Evolutionary conservation across 352 stramenopile genomes (phyloP).

Genomic region (Phytophthora cactorum): DNA sequence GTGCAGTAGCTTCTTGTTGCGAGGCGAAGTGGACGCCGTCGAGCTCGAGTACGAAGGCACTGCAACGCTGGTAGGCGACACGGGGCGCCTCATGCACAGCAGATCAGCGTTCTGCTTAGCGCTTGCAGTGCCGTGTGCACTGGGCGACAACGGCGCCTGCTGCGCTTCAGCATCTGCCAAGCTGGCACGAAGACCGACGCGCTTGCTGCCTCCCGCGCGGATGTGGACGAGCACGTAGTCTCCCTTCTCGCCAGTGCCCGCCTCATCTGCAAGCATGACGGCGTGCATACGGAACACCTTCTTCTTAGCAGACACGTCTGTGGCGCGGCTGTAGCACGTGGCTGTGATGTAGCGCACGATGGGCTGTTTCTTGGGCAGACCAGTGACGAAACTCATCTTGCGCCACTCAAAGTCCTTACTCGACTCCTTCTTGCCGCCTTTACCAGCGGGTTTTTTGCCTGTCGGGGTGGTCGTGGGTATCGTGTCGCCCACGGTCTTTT

Average conservation of each 20-base stretch:
- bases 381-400: constrained; percentile 88
- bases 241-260: constrained; percentile 51
- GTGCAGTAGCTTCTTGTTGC: constrained; percentile 54
- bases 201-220: constrained; percentile 70
- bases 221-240: constrained; percentile 82
- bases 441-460: constrained; percentile 27
- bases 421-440: constrained; percentile 46
- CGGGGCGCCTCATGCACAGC: constrained; percentile 34
- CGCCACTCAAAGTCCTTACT: constrained; percentile 85
- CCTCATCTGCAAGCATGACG: constrained; percentile 68
- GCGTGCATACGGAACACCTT: constrained; percentile 86
- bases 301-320: constrained; percentile 60
- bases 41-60: constrained; percentile 52
- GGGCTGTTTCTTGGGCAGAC: constrained; percentile 73
- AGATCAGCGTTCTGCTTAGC: constrained; percentile 21
- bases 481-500: constrained; percentile 36
- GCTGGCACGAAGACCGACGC: constrained; percentile 61
- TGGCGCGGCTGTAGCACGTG: constrained; percentile 75
- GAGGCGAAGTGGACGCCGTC: constrained; percentile 47
- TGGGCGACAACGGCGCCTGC: constrained; percentile 25
- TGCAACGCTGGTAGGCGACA: constrained; percentile 45
- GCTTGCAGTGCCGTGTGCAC: constrained; percentile 7
- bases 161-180: constrained; percentile 27
- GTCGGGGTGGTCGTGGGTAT: constrained; percentile 11
- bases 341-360: constrained; percentile 81